phyloP scores from a whole-genome alignment of 768 basidiomycete species.

The Russula virescens region DNA sequence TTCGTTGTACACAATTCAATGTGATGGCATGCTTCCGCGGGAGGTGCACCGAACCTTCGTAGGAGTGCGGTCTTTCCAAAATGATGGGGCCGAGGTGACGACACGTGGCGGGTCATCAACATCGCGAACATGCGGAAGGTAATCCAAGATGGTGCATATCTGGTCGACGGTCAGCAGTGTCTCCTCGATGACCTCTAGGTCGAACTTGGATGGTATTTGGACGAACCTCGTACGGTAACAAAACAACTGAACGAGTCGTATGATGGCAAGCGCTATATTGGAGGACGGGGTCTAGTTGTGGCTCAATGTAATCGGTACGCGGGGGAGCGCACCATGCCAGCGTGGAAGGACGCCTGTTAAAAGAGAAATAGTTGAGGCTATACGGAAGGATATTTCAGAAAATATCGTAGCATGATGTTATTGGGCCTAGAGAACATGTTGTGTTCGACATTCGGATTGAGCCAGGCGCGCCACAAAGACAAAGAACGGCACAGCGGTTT shows the following conservation, averaged over 20 bases:
- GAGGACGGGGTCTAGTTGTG: slow-evolving; percentile 64
- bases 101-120: slow-evolving; percentile 27
- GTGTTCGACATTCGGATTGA: too few species aligned
- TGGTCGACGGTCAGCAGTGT: slow-evolving; percentile 63
- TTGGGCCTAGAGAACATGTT: too few species aligned
- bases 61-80: slow-evolving; percentile 36
- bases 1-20: slow-evolving; percentile 43
- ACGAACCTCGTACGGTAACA: too few species aligned
- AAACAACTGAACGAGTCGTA: slow-evolving; percentile 54
- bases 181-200: slow-evolving; percentile 65
- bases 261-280: slow-evolving; percentile 50
- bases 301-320: slow-evolving; percentile 33
- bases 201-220: slow-evolving; percentile 57
- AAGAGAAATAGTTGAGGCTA: slow-evolving; percentile 24
- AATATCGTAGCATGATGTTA: too few species aligned
- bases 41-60: slow-evolving; percentile 44
- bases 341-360: background rate
- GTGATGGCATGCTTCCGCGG: slow-evolving; percentile 51
- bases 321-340: background rate
- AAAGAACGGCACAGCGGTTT: too few species aligned
- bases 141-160: slow-evolving; percentile 58
- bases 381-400: background rate
- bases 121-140: slow-evolving; percentile 39
- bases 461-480: too few species aligned
- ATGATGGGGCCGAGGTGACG: slow-evolving; percentile 34